Evolutionary conservation across 2,329 filamentous ascomycete species (phyloP), one percentile per base, ranked within the genome.

Genomic region (Macrophomina tecta): DNA sequence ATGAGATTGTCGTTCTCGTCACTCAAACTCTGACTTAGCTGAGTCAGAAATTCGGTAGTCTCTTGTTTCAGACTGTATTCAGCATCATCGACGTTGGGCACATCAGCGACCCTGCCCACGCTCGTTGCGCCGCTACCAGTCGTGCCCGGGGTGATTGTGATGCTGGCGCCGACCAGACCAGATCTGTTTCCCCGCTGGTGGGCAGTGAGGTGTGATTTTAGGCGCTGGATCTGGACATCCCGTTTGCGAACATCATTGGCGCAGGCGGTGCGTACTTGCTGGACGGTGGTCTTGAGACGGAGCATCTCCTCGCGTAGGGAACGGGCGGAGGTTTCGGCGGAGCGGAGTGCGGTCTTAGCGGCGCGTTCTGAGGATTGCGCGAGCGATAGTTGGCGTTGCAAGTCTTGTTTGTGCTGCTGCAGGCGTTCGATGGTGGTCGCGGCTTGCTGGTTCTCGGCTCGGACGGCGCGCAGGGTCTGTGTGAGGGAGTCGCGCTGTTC

Each of bases 1-100:
- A 96, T 87, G 12, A 98, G 80, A 5, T 87, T 86, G 74, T 97
- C 94, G 73, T 99, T 99, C 78, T 99, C 95, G 71, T 97, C 92
- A 74, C 93, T 95, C 67, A 98, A 81, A 46, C 88, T 89, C 75
- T 91, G 91, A 36, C 92, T 94, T 67, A 97, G 82, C 73, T 91
- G 89, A 0, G 94, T 95, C 67, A 99, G 82, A 75, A 97, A 97
- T 60, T 93, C 90, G 56, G 94, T 97, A 5, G 94, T 97, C 80
- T 98, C 95, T 76, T 90, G 88, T 73, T 90, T 89, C 68, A 98
- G 81, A 72, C 88, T 91, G 78, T 94, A 89, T 64, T 79, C 85
- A 68, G 79, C 87, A 76, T 81, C 87, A 75, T 79, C 85, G 11
- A 87, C 70, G 52, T 83, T 81, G 38, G 77, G 75, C 72, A 81